A percentile compares a stretch with the other conserved stretches of the same genome.
phyloP scores from a whole-genome alignment of 805 yeast species.

The Saccharomycopsis fibuligera region DNA sequence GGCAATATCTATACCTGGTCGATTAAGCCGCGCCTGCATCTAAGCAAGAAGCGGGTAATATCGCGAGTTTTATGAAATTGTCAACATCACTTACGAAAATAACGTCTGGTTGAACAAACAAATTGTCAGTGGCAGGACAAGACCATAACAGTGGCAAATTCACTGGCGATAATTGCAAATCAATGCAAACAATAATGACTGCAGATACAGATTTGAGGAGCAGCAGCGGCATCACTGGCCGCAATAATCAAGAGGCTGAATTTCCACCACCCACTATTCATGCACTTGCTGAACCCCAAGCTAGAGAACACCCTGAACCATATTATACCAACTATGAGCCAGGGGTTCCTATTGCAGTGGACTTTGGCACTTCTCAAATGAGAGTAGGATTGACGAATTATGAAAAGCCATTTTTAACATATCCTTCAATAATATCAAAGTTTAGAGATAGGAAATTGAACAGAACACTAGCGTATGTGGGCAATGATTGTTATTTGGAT shows the following conservation, averaged over 20 bases:
- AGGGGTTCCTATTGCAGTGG: slow-evolving; percentile 78
- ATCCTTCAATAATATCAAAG: slow-evolving; percentile 64
- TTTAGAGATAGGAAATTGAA: slow-evolving; percentile 72
- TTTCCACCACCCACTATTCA: slow-evolving; percentile 11
- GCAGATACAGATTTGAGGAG: no score
- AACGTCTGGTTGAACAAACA: no score
- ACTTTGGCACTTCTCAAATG: slow-evolving; percentile 63
- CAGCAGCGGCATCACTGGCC: no score
- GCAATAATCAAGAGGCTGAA: background rate
- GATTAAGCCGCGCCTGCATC: no score
- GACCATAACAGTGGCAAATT: no score
- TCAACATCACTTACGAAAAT: no score
- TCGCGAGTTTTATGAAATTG: no score
- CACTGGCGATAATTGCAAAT: no score
- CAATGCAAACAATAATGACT: no score
- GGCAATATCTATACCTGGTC: no score
- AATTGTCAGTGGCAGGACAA: no score
- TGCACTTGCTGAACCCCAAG: slow-evolving; percentile 4
- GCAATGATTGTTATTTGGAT: slow-evolving; percentile 75
- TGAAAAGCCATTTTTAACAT: slow-evolving; percentile 48
- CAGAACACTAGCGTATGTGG: slow-evolving; percentile 62
- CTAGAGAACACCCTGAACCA: slow-evolving; percentile 4
- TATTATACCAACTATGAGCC: slow-evolving; percentile 41
- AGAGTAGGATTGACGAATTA: slow-evolving; percentile 53
- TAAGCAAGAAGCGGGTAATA: no score